Evolutionary conservation across 345 rosid species (phyloP), one percentile per base, ranked within the genome.

Genomic region (Lepidium aucheri): DNA sequence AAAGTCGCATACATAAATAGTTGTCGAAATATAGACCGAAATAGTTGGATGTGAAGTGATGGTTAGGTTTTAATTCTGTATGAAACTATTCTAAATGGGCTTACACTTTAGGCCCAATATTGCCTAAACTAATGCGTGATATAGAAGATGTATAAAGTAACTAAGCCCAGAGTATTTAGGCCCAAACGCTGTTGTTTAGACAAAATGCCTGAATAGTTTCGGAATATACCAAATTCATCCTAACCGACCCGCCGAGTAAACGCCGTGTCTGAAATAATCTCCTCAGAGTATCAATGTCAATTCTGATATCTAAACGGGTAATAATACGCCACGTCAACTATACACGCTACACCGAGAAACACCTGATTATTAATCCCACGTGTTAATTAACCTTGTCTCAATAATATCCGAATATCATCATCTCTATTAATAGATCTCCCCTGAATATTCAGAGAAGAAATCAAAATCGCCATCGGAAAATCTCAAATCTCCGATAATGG

Each of bases 221-320:
- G 74, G 62, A 35, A 70, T 44, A 14, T 6, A 24, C 4, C 0
- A 70, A 26, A 13, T 3, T 15, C 8, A 53, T 16, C 59, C 47
- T 20, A 6, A 53, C 67, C 68, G 52, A 35, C 56, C n/a, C 62
- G 62, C 62, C 60, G 60, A 69, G 60, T 60, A 40, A 68, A 50
- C 60, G 44, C 60, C 30, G 61, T 53, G 61, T 52, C 2, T 13
- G 42, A 15, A 69, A 41, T 8, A 42, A 69, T n/a, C 57, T 39
- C 24, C 47, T 20, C 47, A 57, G 5, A 40, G 8, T 2, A 56
- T 18, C 5, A 1, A 15, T 20, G 39, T 22, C 22, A 22, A 38
- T 39, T 24, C 32, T 52, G 47, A 20, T 7, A 60, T 52, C 40
- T n/a, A 4, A 4, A 56, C 42, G 35, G 36, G 0, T 13, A 1